Conservation (phyloP, 176 grass and related monocot species). For the Leersia perrieri region DNA sequence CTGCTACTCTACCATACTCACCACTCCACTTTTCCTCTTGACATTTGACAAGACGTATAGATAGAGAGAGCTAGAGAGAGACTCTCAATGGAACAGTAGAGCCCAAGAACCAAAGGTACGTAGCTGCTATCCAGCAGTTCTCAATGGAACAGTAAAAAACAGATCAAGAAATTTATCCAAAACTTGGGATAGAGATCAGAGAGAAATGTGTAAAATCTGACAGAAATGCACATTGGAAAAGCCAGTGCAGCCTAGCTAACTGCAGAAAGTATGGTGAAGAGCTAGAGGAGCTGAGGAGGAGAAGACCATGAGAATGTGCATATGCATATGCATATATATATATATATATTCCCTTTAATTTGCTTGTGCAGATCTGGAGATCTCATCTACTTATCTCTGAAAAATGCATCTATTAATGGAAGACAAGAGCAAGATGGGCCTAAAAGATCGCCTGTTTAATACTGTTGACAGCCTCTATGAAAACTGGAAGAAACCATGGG, state of each 20-base stretch:
- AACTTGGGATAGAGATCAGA: not conserved
- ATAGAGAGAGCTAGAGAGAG: not conserved
- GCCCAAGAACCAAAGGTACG: not conserved
- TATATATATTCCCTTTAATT: not conserved
- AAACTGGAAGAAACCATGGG: not conserved
- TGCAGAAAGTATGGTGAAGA: not conserved
- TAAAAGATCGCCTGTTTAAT: not conserved
- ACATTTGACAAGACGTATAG: conserved; percentile 28
- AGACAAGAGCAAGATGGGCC: not conserved
- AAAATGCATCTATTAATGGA: not conserved
- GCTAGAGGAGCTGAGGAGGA: not conserved
- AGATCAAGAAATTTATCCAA: not conserved
- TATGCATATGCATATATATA: not conserved
- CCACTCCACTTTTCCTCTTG: not conserved
- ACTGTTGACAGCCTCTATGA: not conserved
- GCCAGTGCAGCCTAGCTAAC: not conserved
- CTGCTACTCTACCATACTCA: no score
- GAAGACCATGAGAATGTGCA: no score
- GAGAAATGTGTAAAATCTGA: not conserved
- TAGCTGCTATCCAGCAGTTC: no score
- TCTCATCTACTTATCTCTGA: not conserved
- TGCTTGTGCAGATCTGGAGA: conserved; percentile 18
- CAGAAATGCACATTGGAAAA: not conserved
- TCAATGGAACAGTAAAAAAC: conserved; percentile 50
- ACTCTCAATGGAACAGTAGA: not conserved